Evolutionary conservation across 1,284 basidiomycete species (phyloP), one percentile per base, ranked within the genome.

Genomic region (Hemileccinum hortonii): DNA sequence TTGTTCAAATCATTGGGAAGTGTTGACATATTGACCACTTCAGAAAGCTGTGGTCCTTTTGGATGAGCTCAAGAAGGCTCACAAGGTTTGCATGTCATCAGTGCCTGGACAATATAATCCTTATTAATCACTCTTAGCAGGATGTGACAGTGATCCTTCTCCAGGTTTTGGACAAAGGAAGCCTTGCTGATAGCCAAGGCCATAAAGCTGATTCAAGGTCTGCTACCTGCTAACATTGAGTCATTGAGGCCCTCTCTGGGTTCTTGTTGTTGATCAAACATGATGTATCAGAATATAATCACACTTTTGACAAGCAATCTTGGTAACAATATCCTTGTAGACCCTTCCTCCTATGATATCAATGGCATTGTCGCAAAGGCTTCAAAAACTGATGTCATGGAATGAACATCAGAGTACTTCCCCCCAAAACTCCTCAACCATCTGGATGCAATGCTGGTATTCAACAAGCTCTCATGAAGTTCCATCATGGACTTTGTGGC

Each of bases 51-150:
- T 92, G 6, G 80, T 92, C 36, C 73, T 92, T 44, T 76, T 93
- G 40, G 93, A 96, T 63, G 93, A 95, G 69, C 81, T 96, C 33
- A 94, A 96, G 72, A 95, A 96, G 70, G 93, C 92, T 1, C 92
- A 94, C 70, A 91, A 88, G 70, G 82, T 81, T 54, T 35, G 65
- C 6, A 29, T 60, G 26, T 39, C 35, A 16, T 55, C 19, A 5
- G 7, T 35, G 14, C 15, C 11, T 12, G 7, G 24, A 15, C 16
- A 16, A 35, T 43, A 15, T 1, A 16, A 2, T 14, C 16, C 22
- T 7, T 15, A 44, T 18, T 44, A 6, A 52, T 43, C 24, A 53
- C 10, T 24, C 43, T 41, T 45, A 29, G 29, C 51, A 83, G 78
- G 93, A 94, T 61, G 92, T 97, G 24, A 82, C 90, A 2, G 92